phyloP scores from a whole-genome alignment of 352 stramenopile genomes.

The Globisporangium lucens region DNA sequence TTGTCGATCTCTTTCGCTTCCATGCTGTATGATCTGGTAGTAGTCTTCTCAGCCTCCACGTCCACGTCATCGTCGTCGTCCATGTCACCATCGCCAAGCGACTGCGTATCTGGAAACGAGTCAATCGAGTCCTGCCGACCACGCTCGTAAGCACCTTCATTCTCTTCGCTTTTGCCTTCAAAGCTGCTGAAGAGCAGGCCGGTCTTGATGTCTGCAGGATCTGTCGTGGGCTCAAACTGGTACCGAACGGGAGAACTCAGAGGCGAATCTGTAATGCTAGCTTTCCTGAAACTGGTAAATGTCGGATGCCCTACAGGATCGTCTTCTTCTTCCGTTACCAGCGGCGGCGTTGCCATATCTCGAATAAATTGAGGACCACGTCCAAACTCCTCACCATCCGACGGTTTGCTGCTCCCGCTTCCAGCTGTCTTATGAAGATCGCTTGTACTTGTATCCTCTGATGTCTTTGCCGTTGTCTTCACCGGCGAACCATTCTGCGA shows the following conservation, averaged over 20 bases:
- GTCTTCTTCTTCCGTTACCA: neutral
- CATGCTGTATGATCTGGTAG: neutral
- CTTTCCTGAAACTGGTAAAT: slow-evolving; percentile 2
- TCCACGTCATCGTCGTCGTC: slow-evolving; percentile 13
- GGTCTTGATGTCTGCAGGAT: neutral
- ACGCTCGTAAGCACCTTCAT: slow-evolving; percentile 19
- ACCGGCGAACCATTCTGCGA: neutral
- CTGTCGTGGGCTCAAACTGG: neutral
- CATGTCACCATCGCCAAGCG: slow-evolving; percentile 33
- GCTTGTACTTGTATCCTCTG: neutral
- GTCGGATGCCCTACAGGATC: neutral
- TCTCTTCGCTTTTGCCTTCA: slow-evolving; percentile 11
- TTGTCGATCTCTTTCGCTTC: neutral
- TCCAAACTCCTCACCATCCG: neutral
- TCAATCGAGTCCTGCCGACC: slow-evolving; percentile 25
- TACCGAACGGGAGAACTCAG: neutral
- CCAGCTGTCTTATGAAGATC: neutral
- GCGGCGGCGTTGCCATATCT: neutral
- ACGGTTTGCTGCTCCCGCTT: neutral
- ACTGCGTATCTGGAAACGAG: slow-evolving; percentile 42
- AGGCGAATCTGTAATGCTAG: neutral
- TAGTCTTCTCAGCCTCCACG: slow-evolving; percentile 1
- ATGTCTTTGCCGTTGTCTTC: neutral
- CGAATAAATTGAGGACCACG: neutral
- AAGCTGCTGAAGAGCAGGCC: slow-evolving; percentile 1